These are phyloP conservation scores for Alnus rubra DNA, from an alignment of 306 rosid species.

Conservation along the genomic window DNA sequence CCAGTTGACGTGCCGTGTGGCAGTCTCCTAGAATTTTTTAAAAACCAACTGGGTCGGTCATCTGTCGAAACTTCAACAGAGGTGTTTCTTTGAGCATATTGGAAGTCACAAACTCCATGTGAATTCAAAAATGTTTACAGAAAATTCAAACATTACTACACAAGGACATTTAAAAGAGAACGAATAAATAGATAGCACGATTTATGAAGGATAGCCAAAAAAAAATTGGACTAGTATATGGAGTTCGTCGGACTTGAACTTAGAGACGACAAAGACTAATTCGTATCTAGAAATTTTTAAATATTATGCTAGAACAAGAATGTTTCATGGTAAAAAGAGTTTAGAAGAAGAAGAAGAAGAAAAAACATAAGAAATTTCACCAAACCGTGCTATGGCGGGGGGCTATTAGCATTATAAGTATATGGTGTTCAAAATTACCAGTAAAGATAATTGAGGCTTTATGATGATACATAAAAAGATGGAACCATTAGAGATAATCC, in stretches of 20 bases:
- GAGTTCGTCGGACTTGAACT: neutral
- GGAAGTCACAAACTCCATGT: no score
- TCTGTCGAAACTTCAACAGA: no score
- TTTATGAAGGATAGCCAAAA: neutral
- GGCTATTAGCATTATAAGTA: neutral
- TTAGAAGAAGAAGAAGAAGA: conserved; percentile 8
- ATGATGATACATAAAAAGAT: conserved; percentile 24
- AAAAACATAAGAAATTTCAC: neutral
- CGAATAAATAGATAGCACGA: neutral
- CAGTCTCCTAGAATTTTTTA: no score
- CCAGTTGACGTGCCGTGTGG: no score
- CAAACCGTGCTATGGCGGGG: neutral
- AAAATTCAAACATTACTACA: no score
- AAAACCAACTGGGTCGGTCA: no score
- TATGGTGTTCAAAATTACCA: conserved; percentile 18
- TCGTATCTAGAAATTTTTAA: neutral
- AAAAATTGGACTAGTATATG: neutral
- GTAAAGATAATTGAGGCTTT: conserved; percentile 15
- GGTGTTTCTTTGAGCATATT: no score
- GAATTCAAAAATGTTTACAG: no score
- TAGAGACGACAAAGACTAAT: neutral
- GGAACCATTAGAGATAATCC: conserved; percentile 8
- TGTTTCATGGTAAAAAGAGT: neutral
- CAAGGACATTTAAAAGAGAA: no score
- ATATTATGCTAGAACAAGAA: neutral